Evolutionary conservation across 306 rosid species (phyloP), one percentile per base, ranked within the genome.

Genomic region (Inga laurina): DNA sequence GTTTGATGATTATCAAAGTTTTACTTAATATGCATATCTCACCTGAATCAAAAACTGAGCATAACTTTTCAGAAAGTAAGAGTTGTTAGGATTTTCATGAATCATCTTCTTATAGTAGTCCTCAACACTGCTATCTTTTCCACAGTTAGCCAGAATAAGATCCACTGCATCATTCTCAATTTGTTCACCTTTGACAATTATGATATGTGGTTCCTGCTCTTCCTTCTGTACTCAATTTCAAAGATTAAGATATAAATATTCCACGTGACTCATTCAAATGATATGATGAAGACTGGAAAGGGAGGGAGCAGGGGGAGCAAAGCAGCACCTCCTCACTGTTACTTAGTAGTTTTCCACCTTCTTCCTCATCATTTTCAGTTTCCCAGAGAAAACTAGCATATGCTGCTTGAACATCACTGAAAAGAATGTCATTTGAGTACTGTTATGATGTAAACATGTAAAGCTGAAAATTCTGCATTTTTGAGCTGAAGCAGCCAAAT

Each of bases 341-440:
- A 24, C 65, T 79, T 75, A 78, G 79, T 64, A 21, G 52, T 15
- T 84, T 80, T 83, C 66, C 90, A 70, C 49, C 77, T 34, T 81
- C 88, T 22, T 88, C 86, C 51, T 82, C 85, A 13, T 75, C 85
- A 19, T 89, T 86, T 72, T 91, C 91, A 54, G 84, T 77, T 84
- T 89, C 93, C 98, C 97, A 96, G 49, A 93, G 97, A 88, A 96
- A 93, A 81, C 92, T 85, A 81, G 94, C 86, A 86, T 90, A 88
- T 88, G 97, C 97, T 71, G 93, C 98, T 57, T 90, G 97, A 87
- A 92, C 87, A 81, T 84, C 57, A 78, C 99, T 96, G 92, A 77
- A 88, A 88, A 90, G 46, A 32, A 78, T 48, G 56, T 72, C 51
- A 81, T 41, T 12, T 72, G 64, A 21, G 75, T 79, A 71, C 59